Conservation (phyloP, 2,329 filamentous ascomycete species). For the Colletotrichum tamarilloi region DNA sequence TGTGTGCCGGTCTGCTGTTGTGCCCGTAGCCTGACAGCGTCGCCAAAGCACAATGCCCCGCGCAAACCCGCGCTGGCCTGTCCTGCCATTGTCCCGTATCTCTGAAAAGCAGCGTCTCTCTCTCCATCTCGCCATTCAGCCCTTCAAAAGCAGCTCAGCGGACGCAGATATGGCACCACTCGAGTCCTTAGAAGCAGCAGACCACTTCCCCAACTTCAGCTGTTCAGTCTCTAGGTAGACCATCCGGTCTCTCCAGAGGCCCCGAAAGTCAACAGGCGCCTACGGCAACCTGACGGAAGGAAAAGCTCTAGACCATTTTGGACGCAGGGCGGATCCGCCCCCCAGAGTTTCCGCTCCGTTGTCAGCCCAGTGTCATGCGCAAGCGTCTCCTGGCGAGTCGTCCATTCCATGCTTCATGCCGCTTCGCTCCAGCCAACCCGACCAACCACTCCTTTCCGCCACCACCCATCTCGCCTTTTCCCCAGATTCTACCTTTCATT, state of each 20-base stretch:
- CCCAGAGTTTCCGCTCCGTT: not conserved
- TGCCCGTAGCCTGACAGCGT: not conserved
- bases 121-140: not conserved
- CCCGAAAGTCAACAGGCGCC: not conserved
- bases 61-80: not conserved
- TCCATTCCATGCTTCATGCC: not conserved
- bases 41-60: not conserved
- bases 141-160: constrained; percentile 5
- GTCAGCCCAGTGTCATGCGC: constrained; percentile 16
- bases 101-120: not conserved
- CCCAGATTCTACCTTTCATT: constrained; percentile 15
- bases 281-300: not conserved
- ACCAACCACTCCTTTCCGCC: too few relatives aligned
- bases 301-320: constrained; percentile 20
- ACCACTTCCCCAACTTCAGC: not conserved
- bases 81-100: not conserved
- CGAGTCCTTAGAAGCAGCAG: constrained; percentile 14
- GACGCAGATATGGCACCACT: constrained; percentile 30
- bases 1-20: not conserved
- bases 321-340: not conserved
- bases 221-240: constrained; percentile 20
- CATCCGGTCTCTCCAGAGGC: constrained; percentile 7
- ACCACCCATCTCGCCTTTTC: constrained; percentile 3
- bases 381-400: not conserved
- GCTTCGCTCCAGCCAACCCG: not conserved